Evolutionary conservation across 2,329 filamentous ascomycete genomes (phyloP).

Genomic region (Cladosporium sp.): DNA sequence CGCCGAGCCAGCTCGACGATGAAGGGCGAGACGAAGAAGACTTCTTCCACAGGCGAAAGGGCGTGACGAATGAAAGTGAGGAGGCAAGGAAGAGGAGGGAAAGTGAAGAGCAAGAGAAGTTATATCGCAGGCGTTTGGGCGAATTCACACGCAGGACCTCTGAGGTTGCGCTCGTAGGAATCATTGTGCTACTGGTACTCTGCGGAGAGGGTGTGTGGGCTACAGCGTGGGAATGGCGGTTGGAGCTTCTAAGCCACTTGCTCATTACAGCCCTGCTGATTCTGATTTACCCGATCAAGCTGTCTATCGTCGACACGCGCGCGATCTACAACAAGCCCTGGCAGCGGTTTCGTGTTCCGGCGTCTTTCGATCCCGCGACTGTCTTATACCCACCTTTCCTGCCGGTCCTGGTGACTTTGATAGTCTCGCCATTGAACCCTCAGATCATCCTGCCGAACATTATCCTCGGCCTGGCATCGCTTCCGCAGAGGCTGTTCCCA

Average conservation of each 20-base stretch:
- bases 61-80: slow-evolving; percentile 33
- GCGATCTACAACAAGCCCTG: slow-evolving; percentile 39
- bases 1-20: slow-evolving; percentile 51
- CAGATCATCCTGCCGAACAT: slow-evolving; percentile 74
- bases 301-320: slow-evolving; percentile 38
- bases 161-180: slow-evolving; percentile 58
- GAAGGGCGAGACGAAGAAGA: slow-evolving; percentile 42
- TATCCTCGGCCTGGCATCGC: slow-evolving; percentile 74
- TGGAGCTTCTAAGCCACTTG: slow-evolving; percentile 43
- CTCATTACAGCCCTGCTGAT: slow-evolving; percentile 34
- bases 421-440: slow-evolving; percentile 65
- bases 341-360: slow-evolving; percentile 63
- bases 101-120: slow-evolving; percentile 57
- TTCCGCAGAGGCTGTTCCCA: slow-evolving; percentile 74
- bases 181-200: slow-evolving; percentile 52
- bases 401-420: slow-evolving; percentile 74
- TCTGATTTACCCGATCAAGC: slow-evolving; percentile 38
- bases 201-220: slow-evolving; percentile 38
- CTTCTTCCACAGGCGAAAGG: slow-evolving; percentile 39
- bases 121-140: slow-evolving; percentile 82
- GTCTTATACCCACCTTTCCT: slow-evolving; percentile 82
- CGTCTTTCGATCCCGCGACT: slow-evolving; percentile 86
- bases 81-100: slow-evolving; percentile 34
- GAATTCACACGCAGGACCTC: slow-evolving; percentile 73
- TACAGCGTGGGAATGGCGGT: slow-evolving; percentile 39